phyloP scores from a whole-genome alignment of 2,329 filamentous ascomycete species.

The Pestalotiopsis sp. region DNA sequence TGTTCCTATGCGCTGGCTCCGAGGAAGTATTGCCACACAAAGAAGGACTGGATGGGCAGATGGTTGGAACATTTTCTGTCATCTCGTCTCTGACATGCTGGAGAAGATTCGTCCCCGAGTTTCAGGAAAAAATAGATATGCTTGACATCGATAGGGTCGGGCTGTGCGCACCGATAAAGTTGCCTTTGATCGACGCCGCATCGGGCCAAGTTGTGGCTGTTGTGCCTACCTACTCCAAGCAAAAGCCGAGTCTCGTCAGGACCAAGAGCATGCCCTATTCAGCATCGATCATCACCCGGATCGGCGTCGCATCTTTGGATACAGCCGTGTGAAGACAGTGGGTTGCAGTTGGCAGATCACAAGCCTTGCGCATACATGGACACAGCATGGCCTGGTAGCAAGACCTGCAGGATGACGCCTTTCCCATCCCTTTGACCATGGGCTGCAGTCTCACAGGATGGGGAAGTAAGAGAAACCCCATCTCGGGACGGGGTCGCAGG shows the following conservation, averaged over 20 bases:
- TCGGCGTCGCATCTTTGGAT: not conserved
- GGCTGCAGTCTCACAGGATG: not conserved
- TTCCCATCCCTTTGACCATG: not conserved
- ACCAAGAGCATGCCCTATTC: not conserved
- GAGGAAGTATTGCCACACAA: no score
- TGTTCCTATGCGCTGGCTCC: not conserved
- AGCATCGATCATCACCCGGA: slow-evolving; percentile 5
- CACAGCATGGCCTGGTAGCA: not conserved
- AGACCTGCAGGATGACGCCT: not conserved
- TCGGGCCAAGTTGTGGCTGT: not conserved
- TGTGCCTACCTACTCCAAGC: not conserved
- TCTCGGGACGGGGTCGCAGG: not conserved
- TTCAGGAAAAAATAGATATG: not conserved
- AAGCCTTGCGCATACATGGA: not conserved
- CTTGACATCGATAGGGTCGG: not conserved
- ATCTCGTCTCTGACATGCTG: not conserved
- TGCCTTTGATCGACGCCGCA: not conserved
- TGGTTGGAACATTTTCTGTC: not conserved
- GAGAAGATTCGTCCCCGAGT: not conserved
- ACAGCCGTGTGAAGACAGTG: not conserved
- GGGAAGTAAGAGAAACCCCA: not conserved
- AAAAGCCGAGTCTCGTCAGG: not conserved
- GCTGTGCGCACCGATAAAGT: not conserved
- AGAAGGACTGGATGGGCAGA: no score
- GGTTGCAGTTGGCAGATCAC: not conserved